phyloP scores from a whole-genome alignment of 2,329 filamentous ascomycete species.

The Tolypocladium pustulatum region DNA sequence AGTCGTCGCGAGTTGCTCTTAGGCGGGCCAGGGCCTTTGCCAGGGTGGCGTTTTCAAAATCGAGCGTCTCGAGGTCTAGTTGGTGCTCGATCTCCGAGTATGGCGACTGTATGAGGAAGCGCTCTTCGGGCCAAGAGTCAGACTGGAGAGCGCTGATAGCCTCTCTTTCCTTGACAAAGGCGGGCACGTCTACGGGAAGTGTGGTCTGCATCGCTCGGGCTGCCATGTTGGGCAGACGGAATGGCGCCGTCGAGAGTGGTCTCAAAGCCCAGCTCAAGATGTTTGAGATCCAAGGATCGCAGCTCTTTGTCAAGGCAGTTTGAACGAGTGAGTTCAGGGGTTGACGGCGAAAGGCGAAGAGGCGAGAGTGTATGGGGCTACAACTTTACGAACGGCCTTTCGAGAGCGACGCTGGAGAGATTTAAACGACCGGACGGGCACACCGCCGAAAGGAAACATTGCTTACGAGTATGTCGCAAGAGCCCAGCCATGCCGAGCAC shows the following conservation, averaged over 20 bases:
- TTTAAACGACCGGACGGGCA: neutral
- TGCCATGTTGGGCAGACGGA: slow-evolving; percentile 13
- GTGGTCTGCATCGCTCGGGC: slow-evolving; percentile 12
- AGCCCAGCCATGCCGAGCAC: neutral
- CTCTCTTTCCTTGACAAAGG: slow-evolving; percentile 13
- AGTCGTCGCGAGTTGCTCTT: slow-evolving; percentile 53
- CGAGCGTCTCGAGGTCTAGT: slow-evolving; percentile 58
- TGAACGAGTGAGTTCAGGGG: neutral
- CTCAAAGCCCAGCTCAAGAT: neutral
- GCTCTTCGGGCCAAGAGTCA: slow-evolving; percentile 8
- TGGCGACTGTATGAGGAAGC: slow-evolving; percentile 56
- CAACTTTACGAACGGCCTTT: neutral
- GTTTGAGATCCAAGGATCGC: neutral
- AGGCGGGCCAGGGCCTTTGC: slow-evolving; percentile 60
- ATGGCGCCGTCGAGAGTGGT: neutral
- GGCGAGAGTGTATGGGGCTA: neutral
- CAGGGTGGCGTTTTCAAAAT: slow-evolving; percentile 56
- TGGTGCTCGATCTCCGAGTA: slow-evolving; percentile 63
- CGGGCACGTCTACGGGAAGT: slow-evolving; percentile 11
- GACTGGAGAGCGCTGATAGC: slow-evolving; percentile 16
- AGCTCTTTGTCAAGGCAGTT: neutral
- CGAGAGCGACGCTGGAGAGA: neutral
- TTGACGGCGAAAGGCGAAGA: neutral
- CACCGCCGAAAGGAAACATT: neutral
- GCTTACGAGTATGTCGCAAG: neutral